Evolutionary conservation across 768 basidiomycete species (phyloP).

Genomic region (Agaricus subrufescens): DNA sequence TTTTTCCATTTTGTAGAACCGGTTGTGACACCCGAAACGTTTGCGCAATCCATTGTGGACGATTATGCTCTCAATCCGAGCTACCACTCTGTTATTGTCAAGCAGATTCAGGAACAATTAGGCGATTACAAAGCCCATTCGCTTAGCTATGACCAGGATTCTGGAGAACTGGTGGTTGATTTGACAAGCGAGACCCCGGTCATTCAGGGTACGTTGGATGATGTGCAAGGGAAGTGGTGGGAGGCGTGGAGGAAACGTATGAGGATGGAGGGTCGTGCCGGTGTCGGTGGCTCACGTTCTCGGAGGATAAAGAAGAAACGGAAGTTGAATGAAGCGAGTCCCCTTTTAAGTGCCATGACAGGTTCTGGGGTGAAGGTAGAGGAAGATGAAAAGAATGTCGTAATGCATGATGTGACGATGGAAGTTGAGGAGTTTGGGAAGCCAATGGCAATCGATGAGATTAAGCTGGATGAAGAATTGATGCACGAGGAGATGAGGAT

Average conservation of each 20-base stretch:
- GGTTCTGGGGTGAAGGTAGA: slow-evolving; percentile 14
- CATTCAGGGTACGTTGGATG: slow-evolving; percentile 40
- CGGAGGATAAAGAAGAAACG: slow-evolving; percentile 15
- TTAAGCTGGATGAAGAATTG: slow-evolving; percentile 59
- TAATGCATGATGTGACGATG: slow-evolving; percentile 17
- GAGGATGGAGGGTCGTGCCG: slow-evolving; percentile 17
- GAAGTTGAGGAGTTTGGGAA: slow-evolving; percentile 22
- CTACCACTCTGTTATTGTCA: slow-evolving; percentile 65
- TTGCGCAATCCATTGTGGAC: slow-evolving; percentile 87
- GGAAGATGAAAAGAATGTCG: slow-evolving; percentile 16
- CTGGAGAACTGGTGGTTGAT: slow-evolving; percentile 22
- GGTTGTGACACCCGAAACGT: slow-evolving; percentile 82
- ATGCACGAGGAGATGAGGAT: slow-evolving; percentile 88
- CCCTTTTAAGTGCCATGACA: neutral
- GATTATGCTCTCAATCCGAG: slow-evolving; percentile 75
- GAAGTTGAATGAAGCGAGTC: slow-evolving; percentile 19
- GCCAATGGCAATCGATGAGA: slow-evolving; percentile 53
- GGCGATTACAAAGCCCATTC: slow-evolving; percentile 73
- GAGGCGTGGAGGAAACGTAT: slow-evolving; percentile 62
- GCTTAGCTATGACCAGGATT: slow-evolving; percentile 46
- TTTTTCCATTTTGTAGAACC: slow-evolving; percentile 52
- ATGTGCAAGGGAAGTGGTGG: slow-evolving; percentile 60
- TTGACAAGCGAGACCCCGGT: slow-evolving; percentile 4
- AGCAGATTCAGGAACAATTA: slow-evolving; percentile 86
- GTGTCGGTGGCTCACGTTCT: slow-evolving; percentile 6